These are phyloP conservation scores for Curvularia spicifera DNA, from an alignment of 2,329 filamentous ascomycete genomes.

Conservation along the genomic window DNA sequence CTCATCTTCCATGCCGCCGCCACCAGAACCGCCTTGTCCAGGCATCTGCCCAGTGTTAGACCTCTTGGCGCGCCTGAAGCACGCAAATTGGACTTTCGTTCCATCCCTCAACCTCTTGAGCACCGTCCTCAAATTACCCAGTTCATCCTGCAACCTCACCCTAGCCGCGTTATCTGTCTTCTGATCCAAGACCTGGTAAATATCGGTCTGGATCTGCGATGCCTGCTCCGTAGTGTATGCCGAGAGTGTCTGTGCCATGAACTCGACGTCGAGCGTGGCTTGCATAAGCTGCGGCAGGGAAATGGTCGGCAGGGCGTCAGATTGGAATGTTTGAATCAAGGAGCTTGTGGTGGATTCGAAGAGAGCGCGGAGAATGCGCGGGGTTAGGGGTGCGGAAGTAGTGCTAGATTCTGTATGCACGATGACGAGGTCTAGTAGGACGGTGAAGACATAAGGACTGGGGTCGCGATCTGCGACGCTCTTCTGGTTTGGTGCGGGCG, in stretches of 20 bases:
- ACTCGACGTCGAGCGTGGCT: constrained; percentile 95
- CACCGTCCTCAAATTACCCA: constrained; percentile 86
- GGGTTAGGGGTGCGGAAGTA: constrained; percentile 72
- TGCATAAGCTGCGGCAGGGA: constrained; percentile 87
- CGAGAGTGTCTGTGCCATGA: constrained; percentile 89
- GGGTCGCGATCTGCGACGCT: constrained; percentile 69
- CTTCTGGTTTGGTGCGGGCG: constrained; percentile 48
- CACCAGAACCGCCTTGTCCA: not conserved
- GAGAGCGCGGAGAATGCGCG: constrained; percentile 82
- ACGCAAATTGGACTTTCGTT: constrained; percentile 48
- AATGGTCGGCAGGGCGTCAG: constrained; percentile 65
- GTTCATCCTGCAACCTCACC: constrained; percentile 78
- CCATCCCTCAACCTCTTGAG: constrained; percentile 67
- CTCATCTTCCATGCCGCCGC: constrained; percentile 10
- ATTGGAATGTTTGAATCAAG: constrained; percentile 77
- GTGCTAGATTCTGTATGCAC: constrained; percentile 77
- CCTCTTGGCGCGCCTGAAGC: constrained; percentile 43
- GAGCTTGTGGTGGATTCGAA: constrained; percentile 81
- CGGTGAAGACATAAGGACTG: constrained; percentile 86
- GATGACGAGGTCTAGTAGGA: constrained; percentile 82
- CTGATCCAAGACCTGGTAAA: constrained; percentile 89
- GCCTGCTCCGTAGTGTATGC: constrained; percentile 87
- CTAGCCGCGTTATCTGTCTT: constrained; percentile 89
- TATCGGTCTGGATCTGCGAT: constrained; percentile 80
- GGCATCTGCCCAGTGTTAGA: not conserved